phyloP scores from a whole-genome alignment of 768 basidiomycete genomes.

The Amanita subjunquillea region DNA sequence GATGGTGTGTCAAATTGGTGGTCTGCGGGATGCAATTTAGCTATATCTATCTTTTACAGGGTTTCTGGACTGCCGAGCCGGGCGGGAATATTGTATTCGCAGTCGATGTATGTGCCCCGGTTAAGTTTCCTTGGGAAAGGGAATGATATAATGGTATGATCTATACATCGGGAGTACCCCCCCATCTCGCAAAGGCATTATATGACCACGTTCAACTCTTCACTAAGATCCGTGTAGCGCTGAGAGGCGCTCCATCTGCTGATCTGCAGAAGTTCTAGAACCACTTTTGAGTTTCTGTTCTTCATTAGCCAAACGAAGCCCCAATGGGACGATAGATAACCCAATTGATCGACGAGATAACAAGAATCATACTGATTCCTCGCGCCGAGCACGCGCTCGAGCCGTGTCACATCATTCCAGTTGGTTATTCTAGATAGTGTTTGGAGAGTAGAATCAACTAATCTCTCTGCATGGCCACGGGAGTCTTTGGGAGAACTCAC shows the following conservation, averaged over 20 bases:
- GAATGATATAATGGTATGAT: not conserved
- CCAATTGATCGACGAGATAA: conserved; percentile 1
- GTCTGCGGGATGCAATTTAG: not conserved
- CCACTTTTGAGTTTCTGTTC: conserved; percentile 14
- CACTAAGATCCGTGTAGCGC: not conserved
- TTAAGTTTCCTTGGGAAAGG: conserved; percentile 5
- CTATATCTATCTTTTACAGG: not conserved
- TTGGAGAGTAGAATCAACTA: conserved; percentile 18
- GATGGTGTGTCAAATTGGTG: conserved; percentile 17
- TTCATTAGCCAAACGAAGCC: conserved; percentile 21
- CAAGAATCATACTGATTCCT: conserved; percentile 33
- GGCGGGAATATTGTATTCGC: not conserved
- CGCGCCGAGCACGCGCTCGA: conserved; percentile 24
- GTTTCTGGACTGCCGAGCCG: not conserved
- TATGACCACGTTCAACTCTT: not conserved
- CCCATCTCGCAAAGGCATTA: no score
- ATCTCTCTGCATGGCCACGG: not conserved
- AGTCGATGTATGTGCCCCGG: not conserved
- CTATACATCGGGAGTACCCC: not conserved
- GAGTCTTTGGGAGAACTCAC: conserved; percentile 22
- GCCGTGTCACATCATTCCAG: conserved; percentile 47
- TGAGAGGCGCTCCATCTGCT: not conserved
- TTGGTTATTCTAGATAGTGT: conserved; percentile 58
- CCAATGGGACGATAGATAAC: conserved; percentile 5
- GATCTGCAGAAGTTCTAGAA: not conserved